phyloP scores from a whole-genome alignment of 2,329 filamentous ascomycete species.

The Lachnellula arida region DNA sequence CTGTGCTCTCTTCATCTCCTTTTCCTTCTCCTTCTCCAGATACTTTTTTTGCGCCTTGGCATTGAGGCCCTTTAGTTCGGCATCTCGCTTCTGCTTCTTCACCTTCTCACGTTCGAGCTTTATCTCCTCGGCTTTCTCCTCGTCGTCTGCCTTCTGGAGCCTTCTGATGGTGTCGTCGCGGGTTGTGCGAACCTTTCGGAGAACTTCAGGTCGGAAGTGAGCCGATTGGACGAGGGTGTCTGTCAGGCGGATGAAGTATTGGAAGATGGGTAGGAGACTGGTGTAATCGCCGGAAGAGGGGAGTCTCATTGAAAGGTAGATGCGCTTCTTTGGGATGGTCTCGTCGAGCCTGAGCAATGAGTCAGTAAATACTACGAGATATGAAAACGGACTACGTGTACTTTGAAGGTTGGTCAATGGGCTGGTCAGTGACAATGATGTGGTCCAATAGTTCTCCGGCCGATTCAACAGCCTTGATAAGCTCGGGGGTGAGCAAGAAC shows the following conservation, averaged over 20 bases:
- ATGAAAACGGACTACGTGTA: conserved; percentile 41
- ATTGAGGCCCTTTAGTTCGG: conserved; percentile 69
- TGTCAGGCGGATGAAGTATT: conserved; percentile 76
- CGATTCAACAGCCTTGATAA: conserved; percentile 71
- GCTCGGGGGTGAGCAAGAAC: conserved; percentile 77
- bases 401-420: conserved; percentile 79
- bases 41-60: conserved; percentile 85
- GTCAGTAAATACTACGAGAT: conserved; percentile 1
- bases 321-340: conserved; percentile 76
- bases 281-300: conserved; percentile 62
- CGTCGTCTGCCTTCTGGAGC: conserved; percentile 75
- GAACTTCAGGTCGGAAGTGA: conserved; percentile 86
- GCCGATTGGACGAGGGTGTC: conserved; percentile 72
- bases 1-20: conserved; percentile 58
- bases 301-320: conserved; percentile 70
- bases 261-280: conserved; percentile 68
- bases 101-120: conserved; percentile 65
- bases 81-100: conserved; percentile 87
- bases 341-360: conserved; percentile 65
- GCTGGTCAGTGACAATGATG: conserved; percentile 85
- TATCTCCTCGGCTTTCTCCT: conserved; percentile 75
- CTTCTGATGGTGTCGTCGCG: conserved; percentile 77
- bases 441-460: conserved; percentile 82
- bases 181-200: conserved; percentile 73
- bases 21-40: conserved; percentile 74